Percentiles rank a stretch among this genome's conserved stretches.
phyloP scores from a whole-genome alignment of 2,329 filamentous ascomycete species.

The Lecanicillium sp. region DNA sequence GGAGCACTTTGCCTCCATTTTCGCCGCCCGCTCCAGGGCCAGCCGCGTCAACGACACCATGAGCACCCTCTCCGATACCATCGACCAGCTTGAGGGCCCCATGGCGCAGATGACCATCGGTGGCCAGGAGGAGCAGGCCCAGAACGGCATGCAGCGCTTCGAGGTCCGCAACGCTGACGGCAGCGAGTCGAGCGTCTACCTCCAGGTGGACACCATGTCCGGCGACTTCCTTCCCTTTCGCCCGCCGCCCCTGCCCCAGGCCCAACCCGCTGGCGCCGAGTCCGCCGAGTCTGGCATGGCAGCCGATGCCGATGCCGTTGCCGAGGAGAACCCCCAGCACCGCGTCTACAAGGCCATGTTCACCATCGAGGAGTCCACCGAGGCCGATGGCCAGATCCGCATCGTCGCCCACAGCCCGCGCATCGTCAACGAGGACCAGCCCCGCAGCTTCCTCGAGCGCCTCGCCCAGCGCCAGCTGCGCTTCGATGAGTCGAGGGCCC shows the following conservation, averaged over 20 bases:
- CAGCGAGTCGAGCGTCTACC: constrained; percentile 51
- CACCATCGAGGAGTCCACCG: constrained; percentile 60
- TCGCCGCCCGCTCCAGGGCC: constrained; percentile 50
- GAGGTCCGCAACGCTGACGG: constrained; percentile 52
- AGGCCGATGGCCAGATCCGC: constrained; percentile 52
- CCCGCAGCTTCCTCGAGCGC: constrained; percentile 61
- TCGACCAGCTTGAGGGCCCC: constrained; percentile 53
- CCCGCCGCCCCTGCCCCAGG: constrained; percentile 72
- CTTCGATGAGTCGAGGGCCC: constrained; percentile 48
- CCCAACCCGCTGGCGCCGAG: constrained; percentile 38
- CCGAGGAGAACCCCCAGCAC: constrained; percentile 37
- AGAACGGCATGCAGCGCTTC: constrained; percentile 44
- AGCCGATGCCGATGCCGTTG: constrained; percentile 31
- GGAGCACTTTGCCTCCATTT: constrained; percentile 79
- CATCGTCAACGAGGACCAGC: constrained; percentile 44
- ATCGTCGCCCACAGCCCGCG: constrained; percentile 56
- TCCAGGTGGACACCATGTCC: constrained; percentile 63
- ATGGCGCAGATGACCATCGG: constrained; percentile 48
- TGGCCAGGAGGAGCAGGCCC: constrained; percentile 34
- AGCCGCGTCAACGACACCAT: constrained; percentile 57
- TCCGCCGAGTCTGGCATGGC: constrained; percentile 26
- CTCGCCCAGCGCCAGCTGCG: constrained; percentile 59
- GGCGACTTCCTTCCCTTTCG: constrained; percentile 73
- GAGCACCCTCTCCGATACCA: constrained; percentile 56
- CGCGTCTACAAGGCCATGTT: constrained; percentile 59